Conservation (phyloP, 345 rosid species). For the Gossypium turneri region DNA sequence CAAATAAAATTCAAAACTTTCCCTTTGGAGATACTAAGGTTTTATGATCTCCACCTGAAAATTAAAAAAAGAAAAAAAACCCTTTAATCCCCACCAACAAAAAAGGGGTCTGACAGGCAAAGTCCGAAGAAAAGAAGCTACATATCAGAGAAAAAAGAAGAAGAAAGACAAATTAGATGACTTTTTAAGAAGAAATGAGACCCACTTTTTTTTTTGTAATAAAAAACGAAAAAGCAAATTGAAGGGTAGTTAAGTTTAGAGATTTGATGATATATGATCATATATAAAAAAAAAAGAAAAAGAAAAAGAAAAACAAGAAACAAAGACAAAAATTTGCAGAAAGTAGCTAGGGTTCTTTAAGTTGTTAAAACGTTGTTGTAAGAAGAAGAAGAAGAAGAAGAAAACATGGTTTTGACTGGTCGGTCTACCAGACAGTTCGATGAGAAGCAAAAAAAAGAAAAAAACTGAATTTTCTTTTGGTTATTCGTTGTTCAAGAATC, state of each 20-base stretch:
- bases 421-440: slow-evolving; percentile 74
- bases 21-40: not conserved
- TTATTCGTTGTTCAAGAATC: too few species aligned
- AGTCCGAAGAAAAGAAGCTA: slow-evolving; percentile 18
- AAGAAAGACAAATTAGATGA: slow-evolving; percentile 36
- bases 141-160: slow-evolving; percentile 18
- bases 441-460: not conserved
- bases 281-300: too few species aligned
- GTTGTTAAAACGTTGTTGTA: not conserved
- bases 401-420: slow-evolving; percentile 59
- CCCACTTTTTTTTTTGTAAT: not conserved
- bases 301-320: not conserved
- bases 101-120: slow-evolving; percentile 1
- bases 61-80: slow-evolving; percentile 18
- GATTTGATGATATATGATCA: not conserved
- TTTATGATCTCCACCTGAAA: slow-evolving; percentile 21
- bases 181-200: slow-evolving; percentile 32
- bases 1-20: not conserved
- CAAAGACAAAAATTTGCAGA: not conserved
- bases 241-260: slow-evolving; percentile 44
- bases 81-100: slow-evolving; percentile 3
- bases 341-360: not conserved
- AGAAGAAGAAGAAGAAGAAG: not conserved
- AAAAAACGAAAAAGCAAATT: slow-evolving; percentile 13
- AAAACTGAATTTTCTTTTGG: too few species aligned